A percentile compares a stretch with the other conserved stretches of the same genome.
These are phyloP conservation scores for Gaultheria prostrata DNA, from an alignment of 148 eudicot species.

Conservation along the genomic window DNA sequence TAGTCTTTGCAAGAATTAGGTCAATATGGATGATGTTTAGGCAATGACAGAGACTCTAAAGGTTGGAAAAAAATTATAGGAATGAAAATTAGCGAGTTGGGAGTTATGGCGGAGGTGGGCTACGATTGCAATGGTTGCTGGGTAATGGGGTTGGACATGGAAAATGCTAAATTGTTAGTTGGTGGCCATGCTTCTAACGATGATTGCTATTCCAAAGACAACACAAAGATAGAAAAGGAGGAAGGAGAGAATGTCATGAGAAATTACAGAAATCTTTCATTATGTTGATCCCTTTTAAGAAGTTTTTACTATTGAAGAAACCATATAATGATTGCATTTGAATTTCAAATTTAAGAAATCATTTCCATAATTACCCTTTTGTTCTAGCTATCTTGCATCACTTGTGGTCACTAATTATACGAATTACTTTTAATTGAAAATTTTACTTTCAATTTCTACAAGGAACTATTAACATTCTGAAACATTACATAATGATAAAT, in stretches of 20 bases:
- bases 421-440: background rate
- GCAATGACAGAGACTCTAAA: background rate
- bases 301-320: background rate
- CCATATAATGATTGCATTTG: background rate
- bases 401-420: background rate
- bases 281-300: background rate
- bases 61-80: background rate
- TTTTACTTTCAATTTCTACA: no score
- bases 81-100: background rate
- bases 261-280: background rate
- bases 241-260: background rate
- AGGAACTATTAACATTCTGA: no score
- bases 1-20: background rate
- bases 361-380: no score
- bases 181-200: background rate
- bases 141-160: background rate
- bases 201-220: background rate
- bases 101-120: background rate
- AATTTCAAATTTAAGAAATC: no score
- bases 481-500: no score
- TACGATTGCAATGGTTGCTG: background rate
- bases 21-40: background rate
- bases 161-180: background rate
- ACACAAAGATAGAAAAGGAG: background rate
- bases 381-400: background rate